Conservation (phyloP, 805 yeast genomes). For the Wickerhamomyces chaumierensis region DNA sequence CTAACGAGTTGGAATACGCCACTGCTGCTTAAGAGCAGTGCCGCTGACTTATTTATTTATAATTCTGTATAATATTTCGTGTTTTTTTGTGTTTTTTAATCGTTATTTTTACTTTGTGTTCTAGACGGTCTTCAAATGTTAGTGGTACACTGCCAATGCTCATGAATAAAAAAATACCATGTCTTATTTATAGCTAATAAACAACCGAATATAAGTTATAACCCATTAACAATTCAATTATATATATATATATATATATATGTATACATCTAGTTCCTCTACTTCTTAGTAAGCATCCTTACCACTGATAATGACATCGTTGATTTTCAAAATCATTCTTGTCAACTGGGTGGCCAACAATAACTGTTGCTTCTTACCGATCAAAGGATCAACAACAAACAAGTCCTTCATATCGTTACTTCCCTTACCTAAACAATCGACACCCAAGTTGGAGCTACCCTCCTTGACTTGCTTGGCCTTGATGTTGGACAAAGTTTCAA, state of each 20-base stretch:
- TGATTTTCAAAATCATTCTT: slow-evolving; percentile 94
- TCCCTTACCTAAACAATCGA: slow-evolving; percentile 85
- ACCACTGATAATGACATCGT: slow-evolving; percentile 89
- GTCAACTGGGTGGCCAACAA: slow-evolving; percentile 93
- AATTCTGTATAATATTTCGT: too few species aligned
- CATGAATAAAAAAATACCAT: too few species aligned
- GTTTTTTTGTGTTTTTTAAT: too few species aligned
- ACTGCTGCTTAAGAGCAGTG: slow-evolving; percentile 11
- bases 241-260: too few species aligned
- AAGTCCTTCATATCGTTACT: slow-evolving; percentile 87
- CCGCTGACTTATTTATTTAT: too few species aligned
- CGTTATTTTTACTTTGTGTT: too few species aligned
- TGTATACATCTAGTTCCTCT: too few species aligned
- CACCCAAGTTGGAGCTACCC: slow-evolving; percentile 64
- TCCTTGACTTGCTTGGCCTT: slow-evolving; percentile 80
- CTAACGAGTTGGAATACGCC: slow-evolving; percentile 68
- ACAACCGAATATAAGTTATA: too few species aligned
- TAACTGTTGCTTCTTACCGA: slow-evolving; percentile 95
- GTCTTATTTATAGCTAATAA: too few species aligned
- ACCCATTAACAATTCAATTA: too few species aligned
- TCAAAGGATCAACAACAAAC: slow-evolving; percentile 92
- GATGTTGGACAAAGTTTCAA: slow-evolving; percentile 74
- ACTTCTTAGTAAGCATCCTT: slow-evolving; percentile 48
- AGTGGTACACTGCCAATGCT: too few species aligned
- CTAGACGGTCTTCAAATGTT: too few species aligned